Percentiles rank a stretch among this genome's conserved stretches.
These are phyloP conservation scores for Paecilomyces fulvus DNA, from an alignment of 2,329 filamentous ascomycete genomes.

Conservation along the genomic window DNA sequence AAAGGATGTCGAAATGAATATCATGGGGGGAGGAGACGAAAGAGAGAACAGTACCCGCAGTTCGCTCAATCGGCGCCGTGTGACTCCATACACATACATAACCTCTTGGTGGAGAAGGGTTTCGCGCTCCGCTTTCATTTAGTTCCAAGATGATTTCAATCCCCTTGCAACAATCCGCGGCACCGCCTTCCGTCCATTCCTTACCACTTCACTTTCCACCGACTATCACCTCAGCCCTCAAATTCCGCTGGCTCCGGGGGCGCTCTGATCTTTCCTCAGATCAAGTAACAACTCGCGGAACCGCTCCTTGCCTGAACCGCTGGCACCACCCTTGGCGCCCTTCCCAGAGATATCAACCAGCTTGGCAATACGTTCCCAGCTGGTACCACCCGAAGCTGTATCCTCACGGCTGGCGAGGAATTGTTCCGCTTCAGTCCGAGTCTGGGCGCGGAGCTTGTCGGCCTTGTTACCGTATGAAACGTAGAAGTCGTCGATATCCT, in stretches of 20 bases:
- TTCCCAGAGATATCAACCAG: constrained; percentile 96
- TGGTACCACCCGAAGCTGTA: constrained; percentile 87
- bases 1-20: constrained; percentile 6
- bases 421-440: constrained; percentile 83
- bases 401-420: constrained; percentile 85
- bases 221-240: constrained; percentile 11
- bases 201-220: not conserved
- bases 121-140: not conserved
- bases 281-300: constrained; percentile 86
- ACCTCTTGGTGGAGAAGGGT: not conserved
- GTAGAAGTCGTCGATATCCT: constrained; percentile 98
- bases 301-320: constrained; percentile 87
- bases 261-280: constrained; percentile 87
- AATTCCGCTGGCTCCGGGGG: constrained; percentile 50
- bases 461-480: constrained; percentile 98
- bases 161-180: not conserved
- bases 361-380: constrained; percentile 97
- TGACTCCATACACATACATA: not conserved
- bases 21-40: not conserved
- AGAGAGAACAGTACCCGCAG: not conserved
- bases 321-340: constrained; percentile 74
- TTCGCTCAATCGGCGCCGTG: not conserved
- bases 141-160: not conserved
- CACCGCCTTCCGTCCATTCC: constrained; percentile 2
- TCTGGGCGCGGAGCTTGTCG: constrained; percentile 85